These are phyloP conservation scores for Quercus suber DNA, from an alignment of 306 rosid species.

Conservation along the genomic window DNA sequence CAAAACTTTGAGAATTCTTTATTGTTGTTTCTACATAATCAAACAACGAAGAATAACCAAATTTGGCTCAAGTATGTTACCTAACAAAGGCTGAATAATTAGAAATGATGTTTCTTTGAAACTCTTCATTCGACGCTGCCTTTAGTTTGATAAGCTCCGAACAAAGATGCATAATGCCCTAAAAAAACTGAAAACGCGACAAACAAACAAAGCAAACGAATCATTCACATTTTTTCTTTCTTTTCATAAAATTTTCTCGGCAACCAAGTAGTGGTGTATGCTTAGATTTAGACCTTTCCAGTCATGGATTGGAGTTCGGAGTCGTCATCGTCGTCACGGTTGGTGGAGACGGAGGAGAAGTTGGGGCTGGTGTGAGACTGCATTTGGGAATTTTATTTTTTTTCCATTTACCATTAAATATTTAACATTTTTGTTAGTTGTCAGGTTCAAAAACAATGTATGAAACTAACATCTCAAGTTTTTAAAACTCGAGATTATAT, in stretches of 20 bases:
- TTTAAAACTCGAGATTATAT: too few species aligned
- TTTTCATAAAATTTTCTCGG: not conserved
- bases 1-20: too few species aligned
- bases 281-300: slow-evolving; percentile 40
- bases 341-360: slow-evolving; percentile 36
- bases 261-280: not conserved
- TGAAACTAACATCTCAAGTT: too few species aligned
- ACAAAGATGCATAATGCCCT: slow-evolving; percentile 87
- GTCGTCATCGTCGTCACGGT: slow-evolving; percentile 31
- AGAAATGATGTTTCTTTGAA: slow-evolving; percentile 49
- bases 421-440: too few species aligned
- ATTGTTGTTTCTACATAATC: not conserved
- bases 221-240: not conserved
- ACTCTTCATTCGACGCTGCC: slow-evolving; percentile 61
- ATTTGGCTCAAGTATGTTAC: slow-evolving; percentile 24
- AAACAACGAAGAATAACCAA: not conserved
- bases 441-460: too few species aligned
- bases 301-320: slow-evolving; percentile 64
- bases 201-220: not conserved
- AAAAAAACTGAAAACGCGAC: not conserved
- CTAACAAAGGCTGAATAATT: slow-evolving; percentile 58
- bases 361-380: slow-evolving; percentile 44
- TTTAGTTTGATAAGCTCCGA: slow-evolving; percentile 72
- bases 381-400: not conserved
- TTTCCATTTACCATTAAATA: too few species aligned